Conservation (phyloP, 2,329 filamentous ascomycete genomes). For the Arthrobotrys entomopaga region DNA sequence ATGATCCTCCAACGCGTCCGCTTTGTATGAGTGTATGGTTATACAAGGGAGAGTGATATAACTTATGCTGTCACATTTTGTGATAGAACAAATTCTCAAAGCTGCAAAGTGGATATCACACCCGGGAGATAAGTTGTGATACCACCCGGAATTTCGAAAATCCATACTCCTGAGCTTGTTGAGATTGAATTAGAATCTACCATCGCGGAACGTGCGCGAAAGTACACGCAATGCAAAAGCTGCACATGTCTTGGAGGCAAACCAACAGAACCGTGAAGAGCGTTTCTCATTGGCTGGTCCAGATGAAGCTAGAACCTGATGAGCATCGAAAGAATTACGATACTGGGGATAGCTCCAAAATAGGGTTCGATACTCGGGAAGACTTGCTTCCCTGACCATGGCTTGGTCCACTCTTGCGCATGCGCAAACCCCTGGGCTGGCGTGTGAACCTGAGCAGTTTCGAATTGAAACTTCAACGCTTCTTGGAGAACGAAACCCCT, state of each 20-base stretch:
- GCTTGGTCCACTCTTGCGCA: slow-evolving; percentile 15
- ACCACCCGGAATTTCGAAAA: slow-evolving; percentile 1
- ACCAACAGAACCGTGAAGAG: no score
- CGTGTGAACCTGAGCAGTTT: slow-evolving; percentile 36
- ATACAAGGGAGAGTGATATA: no score
- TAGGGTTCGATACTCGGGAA: slow-evolving; percentile 46
- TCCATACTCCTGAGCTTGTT: no score
- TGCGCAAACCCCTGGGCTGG: slow-evolving; percentile 19
- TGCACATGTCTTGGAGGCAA: no score
- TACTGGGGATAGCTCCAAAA: slow-evolving; percentile 25
- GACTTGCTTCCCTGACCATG: slow-evolving; percentile 39
- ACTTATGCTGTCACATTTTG: slow-evolving; percentile 28
- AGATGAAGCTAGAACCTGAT: slow-evolving; percentile 44
- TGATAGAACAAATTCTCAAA: slow-evolving; percentile 29
- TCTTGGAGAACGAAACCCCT: not conserved
- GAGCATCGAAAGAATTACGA: slow-evolving; percentile 36
- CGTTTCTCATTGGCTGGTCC: no score
- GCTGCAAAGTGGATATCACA: slow-evolving; percentile 24
- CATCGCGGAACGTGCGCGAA: slow-evolving; percentile 45
- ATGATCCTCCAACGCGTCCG: no score
- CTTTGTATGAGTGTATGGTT: no score
- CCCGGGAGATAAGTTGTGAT: not conserved
- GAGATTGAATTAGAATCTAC: slow-evolving; percentile 29
- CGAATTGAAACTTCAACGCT: slow-evolving; percentile 20
- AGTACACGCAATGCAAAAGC: not conserved